Conservation (phyloP, 1,284 basidiomycete genomes). For the Tausonia pullulans region DNA sequence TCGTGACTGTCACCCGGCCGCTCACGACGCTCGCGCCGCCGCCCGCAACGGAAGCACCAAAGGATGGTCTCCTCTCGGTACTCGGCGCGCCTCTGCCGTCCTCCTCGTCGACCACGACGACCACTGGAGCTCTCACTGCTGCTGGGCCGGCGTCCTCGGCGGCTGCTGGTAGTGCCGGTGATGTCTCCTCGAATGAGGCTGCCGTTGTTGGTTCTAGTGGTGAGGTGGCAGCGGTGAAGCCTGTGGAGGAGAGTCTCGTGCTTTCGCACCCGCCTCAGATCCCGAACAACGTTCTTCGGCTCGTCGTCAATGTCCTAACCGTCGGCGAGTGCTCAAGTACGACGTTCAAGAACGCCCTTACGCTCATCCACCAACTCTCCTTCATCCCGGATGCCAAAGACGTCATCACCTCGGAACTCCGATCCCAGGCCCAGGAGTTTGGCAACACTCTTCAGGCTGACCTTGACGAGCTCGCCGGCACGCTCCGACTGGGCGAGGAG, state of each 20-base stretch:
- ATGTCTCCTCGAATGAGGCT: neutral
- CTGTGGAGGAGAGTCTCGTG: constrained; percentile 17
- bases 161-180: neutral
- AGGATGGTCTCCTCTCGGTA: constrained; percentile 21
- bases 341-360: constrained; percentile 81
- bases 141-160: constrained; percentile 7
- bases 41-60: constrained; percentile 37
- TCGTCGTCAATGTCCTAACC: constrained; percentile 88
- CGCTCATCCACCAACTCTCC: constrained; percentile 80
- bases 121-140: constrained; percentile 2
- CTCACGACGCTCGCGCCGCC: constrained; percentile 37
- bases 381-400: constrained; percentile 75
- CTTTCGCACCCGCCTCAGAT: constrained; percentile 60
- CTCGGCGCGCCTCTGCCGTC: constrained; percentile 5
- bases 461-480: constrained; percentile 58
- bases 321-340: constrained; percentile 87
- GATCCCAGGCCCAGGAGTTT: constrained; percentile 70
- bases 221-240: constrained; percentile 1
- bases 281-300: constrained; percentile 63
- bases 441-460: constrained; percentile 61
- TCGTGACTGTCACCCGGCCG: constrained; percentile 76
- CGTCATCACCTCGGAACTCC: constrained; percentile 74
- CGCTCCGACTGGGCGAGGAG: constrained; percentile 45
- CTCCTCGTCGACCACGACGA: constrained; percentile 36
- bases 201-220: neutral